Evolutionary conservation across 768 basidiomycete genomes (phyloP).

Genomic region (Lyophyllum decastes): DNA sequence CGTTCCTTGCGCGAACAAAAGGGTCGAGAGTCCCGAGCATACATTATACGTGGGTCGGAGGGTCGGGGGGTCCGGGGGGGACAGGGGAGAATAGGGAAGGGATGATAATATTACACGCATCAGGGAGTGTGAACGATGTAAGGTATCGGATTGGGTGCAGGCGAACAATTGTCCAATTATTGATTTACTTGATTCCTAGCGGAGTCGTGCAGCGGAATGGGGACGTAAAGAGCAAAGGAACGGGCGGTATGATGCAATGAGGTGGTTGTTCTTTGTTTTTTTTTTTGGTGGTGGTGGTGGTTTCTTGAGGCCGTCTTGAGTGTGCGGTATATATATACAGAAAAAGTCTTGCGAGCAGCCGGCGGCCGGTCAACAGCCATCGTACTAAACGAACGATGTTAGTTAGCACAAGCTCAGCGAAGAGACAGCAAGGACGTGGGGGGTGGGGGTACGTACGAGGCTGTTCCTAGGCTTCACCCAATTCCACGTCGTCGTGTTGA

Average conservation of each 20-base stretch:
- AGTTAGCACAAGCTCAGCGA: not conserved
- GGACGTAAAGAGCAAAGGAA: no score
- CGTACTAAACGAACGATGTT: not conserved
- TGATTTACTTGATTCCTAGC: no score
- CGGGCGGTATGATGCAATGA: no score
- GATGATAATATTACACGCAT: not conserved
- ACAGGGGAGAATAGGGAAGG: no score
- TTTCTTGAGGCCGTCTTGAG: not conserved
- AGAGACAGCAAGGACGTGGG: not conserved
- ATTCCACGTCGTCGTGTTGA: conserved; percentile 44
- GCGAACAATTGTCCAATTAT: not conserved
- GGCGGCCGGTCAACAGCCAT: conserved; percentile 6
- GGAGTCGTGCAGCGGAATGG: no score
- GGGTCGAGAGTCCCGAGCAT: not conserved
- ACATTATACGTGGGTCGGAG: not conserved
- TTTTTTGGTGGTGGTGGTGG: not conserved
- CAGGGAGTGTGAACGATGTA: not conserved
- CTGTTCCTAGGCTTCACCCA: conserved; percentile 43
- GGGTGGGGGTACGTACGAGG: conserved; percentile 17
- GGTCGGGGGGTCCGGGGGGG: no score
- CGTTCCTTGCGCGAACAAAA: not conserved
- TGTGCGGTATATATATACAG: not conserved
- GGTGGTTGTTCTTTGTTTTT: no score
- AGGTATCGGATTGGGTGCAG: not conserved
- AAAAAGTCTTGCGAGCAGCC: not conserved